Evolutionary conservation across 768 basidiomycete genomes (phyloP), one percentile per base, ranked within the genome.

Genomic region (Tulasnella sp.): DNA sequence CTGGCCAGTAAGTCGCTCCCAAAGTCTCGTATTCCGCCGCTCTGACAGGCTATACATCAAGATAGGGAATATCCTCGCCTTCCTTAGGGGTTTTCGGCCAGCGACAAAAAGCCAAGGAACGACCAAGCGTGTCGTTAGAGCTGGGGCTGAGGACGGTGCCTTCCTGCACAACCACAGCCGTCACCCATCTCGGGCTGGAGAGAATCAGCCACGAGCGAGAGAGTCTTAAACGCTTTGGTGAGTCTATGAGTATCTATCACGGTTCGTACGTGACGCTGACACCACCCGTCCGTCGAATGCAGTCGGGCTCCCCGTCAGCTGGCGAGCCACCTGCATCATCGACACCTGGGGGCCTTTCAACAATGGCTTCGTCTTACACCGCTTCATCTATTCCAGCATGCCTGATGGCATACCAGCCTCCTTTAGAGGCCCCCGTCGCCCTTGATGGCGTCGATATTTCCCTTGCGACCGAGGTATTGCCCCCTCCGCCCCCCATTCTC

Each of bases 381-480:
- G 29, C 75, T 19, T 40, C 75, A 39, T 25, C 75, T 29, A 40
- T 77, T 9, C 76, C 76, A 15, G 34, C 76, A n/a, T 77, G 69
- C 58, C 45, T 77, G 25, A 34, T 71, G 49, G 38, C 70, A 40
- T 77, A 40, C 64, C 77, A 78, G 14, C 78, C 78, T 25, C 69
- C 70, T 36, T 49, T 78, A n/a, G 45, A 67, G 40, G 77, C 77
- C 15, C 78, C 78, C 70, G 45, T 78, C n/a, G 42, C 42, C 38
- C 36, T 78, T 67, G 78, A 78, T 37, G 78, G 78, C n/a, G 34
- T 76, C 17, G 92, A 95, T 86, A 84, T 91, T 75, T 86, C 88
- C 79, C 87, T 94, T 80, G 93, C 94, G 78, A 95, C 93, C 77
- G 93, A 94, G 87, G 91, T 95, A 85, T 88, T 95, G 80, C 93